Evolutionary conservation across 495 filamentous ascomycete species (phyloP).

Genomic region (Hypomontagnella submonticulosa): DNA sequence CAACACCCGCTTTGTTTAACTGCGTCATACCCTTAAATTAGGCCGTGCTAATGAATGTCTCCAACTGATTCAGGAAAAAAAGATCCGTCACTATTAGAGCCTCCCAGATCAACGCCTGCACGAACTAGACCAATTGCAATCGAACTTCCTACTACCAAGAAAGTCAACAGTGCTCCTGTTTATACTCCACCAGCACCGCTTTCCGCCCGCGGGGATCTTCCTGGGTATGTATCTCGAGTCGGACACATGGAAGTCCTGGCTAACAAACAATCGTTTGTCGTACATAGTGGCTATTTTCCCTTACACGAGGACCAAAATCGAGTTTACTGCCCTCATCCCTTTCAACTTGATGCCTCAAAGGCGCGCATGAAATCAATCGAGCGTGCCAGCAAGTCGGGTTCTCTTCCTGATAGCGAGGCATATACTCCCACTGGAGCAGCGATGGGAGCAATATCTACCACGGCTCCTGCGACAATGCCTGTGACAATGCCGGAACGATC

Average conservation of each 20-base stretch:
- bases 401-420: slow-evolving; percentile 10
- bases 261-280: background rate
- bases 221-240: slow-evolving; percentile 54
- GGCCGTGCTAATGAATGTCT: slow-evolving; percentile 38
- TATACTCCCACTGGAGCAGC: slow-evolving; percentile 5
- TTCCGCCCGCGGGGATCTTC: slow-evolving; percentile 62
- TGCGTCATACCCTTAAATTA: slow-evolving; percentile 36
- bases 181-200: slow-evolving; percentile 57
- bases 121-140: slow-evolving; percentile 60
- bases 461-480: slow-evolving; percentile 21
- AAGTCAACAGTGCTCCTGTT: slow-evolving; percentile 46
- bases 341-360: slow-evolving; percentile 51
- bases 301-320: slow-evolving; percentile 58
- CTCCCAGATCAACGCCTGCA: slow-evolving; percentile 39
- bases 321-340: slow-evolving; percentile 55
- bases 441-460: slow-evolving; percentile 23
- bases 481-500: slow-evolving; percentile 32
- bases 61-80: slow-evolving; percentile 44
- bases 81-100: slow-evolving; percentile 36
- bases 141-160: slow-evolving; percentile 50
- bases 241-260: slow-evolving; percentile 17
- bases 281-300: slow-evolving; percentile 62
- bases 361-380: slow-evolving; percentile 50
- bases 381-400: slow-evolving; percentile 43
- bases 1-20: slow-evolving; percentile 12